phyloP scores from a whole-genome alignment of 2,329 filamentous ascomycete genomes.

The Fusarium newnesense region DNA sequence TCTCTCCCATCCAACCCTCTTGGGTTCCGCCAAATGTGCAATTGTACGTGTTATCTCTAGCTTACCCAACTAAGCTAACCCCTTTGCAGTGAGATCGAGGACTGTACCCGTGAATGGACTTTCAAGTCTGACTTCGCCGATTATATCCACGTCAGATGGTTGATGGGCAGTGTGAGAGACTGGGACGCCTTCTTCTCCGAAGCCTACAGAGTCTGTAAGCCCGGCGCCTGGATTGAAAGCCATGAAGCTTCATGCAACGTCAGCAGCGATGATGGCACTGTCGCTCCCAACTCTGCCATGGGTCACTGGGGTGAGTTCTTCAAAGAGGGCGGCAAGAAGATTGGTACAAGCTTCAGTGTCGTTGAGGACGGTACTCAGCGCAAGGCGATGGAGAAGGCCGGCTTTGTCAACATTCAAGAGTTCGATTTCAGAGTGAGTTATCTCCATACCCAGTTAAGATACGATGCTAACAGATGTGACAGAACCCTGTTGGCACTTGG shows the following conservation, averaged over 20 bases:
- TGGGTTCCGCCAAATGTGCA: constrained; percentile 58
- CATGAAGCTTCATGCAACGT: constrained; percentile 44
- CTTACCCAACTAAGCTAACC: neutral
- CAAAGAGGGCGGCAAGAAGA: constrained; percentile 44
- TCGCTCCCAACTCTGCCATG: constrained; percentile 42
- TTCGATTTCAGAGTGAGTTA: constrained; percentile 34
- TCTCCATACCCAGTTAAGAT: fast-evolving
- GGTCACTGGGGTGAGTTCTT: constrained; percentile 46
- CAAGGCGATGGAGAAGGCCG: constrained; percentile 34
- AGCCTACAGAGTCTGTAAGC: constrained; percentile 62
- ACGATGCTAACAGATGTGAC: fast-evolving
- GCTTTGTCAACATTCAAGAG: constrained; percentile 39
- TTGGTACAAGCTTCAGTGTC: constrained; percentile 44
- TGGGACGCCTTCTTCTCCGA: constrained; percentile 65
- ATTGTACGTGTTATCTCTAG: constrained; percentile 25
- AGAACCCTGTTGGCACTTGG: constrained; percentile 41
- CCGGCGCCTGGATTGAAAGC: constrained; percentile 60
- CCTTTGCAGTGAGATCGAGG: constrained; percentile 37
- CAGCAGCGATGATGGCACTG: constrained; percentile 45
- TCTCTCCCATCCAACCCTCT: constrained; percentile 52
- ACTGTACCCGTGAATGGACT: constrained; percentile 47
- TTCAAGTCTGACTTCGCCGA: constrained; percentile 57
- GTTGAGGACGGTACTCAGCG: constrained; percentile 37
- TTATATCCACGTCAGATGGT: constrained; percentile 68
- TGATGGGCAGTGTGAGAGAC: constrained; percentile 66